Percentiles rank a stretch among this genome's conserved stretches.
phyloP scores from a whole-genome alignment of 2,329 filamentous ascomycete species.

The Aspergillus sp. region DNA sequence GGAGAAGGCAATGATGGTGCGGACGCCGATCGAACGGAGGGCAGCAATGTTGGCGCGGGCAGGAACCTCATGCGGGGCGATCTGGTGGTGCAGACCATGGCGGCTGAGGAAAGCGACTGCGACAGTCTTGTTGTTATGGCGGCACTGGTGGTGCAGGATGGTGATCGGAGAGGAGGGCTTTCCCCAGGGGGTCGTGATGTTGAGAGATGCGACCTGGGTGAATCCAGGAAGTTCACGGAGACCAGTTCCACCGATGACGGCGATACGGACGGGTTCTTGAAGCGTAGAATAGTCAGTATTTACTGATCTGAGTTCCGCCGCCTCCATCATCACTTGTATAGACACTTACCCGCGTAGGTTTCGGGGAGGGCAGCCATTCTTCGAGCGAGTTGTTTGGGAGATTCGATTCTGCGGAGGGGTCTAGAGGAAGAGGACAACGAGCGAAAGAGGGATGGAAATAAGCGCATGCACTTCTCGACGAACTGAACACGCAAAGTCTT shows the following conservation, averaged over 20 bases:
- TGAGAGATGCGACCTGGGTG: conserved; percentile 76
- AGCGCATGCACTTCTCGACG: conserved; percentile 12
- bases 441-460: conserved; percentile 3
- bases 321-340: neutral
- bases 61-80: conserved; percentile 92
- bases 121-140: conserved; percentile 60
- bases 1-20: conserved; percentile 89
- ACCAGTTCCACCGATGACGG: conserved; percentile 90
- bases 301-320: neutral
- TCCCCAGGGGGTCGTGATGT: conserved; percentile 84
- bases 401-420: conserved; percentile 32
- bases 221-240: conserved; percentile 85
- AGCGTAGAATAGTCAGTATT: neutral
- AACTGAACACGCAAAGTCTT: neutral
- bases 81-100: conserved; percentile 84
- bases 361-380: conserved; percentile 57
- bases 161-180: conserved; percentile 72
- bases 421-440: conserved; percentile 16
- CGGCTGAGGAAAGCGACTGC: conserved; percentile 88
- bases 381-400: conserved; percentile 30
- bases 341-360: conserved; percentile 58
- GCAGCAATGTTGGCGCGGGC: conserved; percentile 96
- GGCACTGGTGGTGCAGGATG: conserved; percentile 82
- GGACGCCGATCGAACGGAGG: conserved; percentile 84
- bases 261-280: conserved; percentile 68